phyloP scores from a whole-genome alignment of 495 filamentous ascomycete species.

The Xylaria flabelliformis region DNA sequence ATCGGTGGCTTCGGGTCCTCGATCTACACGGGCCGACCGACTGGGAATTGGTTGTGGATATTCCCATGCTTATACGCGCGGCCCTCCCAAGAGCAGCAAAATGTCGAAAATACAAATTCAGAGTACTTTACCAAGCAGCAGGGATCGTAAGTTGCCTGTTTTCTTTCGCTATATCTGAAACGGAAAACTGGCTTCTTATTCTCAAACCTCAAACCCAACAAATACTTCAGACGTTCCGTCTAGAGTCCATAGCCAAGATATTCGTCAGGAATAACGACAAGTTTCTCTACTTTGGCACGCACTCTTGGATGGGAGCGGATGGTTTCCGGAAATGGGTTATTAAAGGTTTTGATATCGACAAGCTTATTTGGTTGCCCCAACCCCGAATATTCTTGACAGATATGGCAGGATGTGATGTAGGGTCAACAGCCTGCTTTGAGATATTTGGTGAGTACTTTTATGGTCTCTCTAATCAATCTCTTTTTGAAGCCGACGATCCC shows the following conservation, averaged over 20 bases:
- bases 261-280: constrained; percentile 72
- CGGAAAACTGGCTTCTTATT: constrained; percentile 61
- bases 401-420: constrained; percentile 68
- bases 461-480: constrained; percentile 69
- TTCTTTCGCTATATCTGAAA: constrained; percentile 45
- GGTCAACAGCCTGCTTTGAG: constrained; percentile 73
- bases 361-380: constrained; percentile 38
- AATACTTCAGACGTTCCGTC: constrained; percentile 47
- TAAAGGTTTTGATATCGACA: constrained; percentile 57
- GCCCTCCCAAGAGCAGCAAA: constrained; percentile 39
- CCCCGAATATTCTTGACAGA: constrained; percentile 55
- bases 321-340: constrained; percentile 68
- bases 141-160: constrained; percentile 66
- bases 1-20: constrained; percentile 66
- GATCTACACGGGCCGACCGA: constrained; percentile 60
- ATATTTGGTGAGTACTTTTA: constrained; percentile 74
- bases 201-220: constrained; percentile 57
- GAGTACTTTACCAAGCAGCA: constrained; percentile 66
- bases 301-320: constrained; percentile 56
- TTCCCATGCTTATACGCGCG: constrained; percentile 52
- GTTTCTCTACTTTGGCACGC: constrained; percentile 73
- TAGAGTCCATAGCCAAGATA: constrained; percentile 60
- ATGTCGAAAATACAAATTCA: constrained; percentile 55
- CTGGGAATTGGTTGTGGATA: constrained; percentile 65
- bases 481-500: constrained; percentile 67